Evolutionary conservation across 2,329 filamentous ascomycete species (phyloP), one percentile per base, ranked within the genome.

Genomic region (Colletotrichum sidae): DNA sequence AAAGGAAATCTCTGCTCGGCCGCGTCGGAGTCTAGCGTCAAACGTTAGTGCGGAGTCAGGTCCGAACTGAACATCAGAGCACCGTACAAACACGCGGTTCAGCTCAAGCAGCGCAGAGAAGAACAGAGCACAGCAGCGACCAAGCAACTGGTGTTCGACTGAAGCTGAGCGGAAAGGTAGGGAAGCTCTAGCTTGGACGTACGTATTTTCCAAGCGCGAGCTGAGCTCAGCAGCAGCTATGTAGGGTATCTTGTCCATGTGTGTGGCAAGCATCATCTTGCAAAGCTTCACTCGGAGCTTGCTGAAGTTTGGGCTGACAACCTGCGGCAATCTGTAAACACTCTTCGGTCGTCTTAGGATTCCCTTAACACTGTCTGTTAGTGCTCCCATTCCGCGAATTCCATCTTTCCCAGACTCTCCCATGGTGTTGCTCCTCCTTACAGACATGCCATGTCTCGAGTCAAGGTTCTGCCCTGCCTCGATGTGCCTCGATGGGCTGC

Each of bases 41-140:
- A 66, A 66, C 63, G 58, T 53, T 63, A 57, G 63, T 63, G 63
- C 52, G 42, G 53, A 63, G 52, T 49, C 63, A 49, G 50, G 58
- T 66, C 63, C 47, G 47, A 33, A 25, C 25, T 25, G 25, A 25
- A 66, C 47, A 53, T 62, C 63, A 66, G 63, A 62, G 58, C 63
- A 53, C 58, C 25, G 41, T 17, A 34, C 46, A 47, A 52, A 51
- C 55, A 25, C 35, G 17, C 17, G 37, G 33, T 15, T 34, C 35
- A 46, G 13, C 17, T 41, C 15, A 4, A 44, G 12, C n/a, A 60
- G 37, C 55, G 38, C 45, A 35, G 50, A 49, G 46, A 42, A 57
- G 52, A 47, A 55, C 39, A 55, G 50, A 45, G 50, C 42, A 56
- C 37, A 57, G 46, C 42, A 55, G 45, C 46, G 50, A 45, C 52